Evolutionary conservation across 306 rosid species (phyloP).

Genomic region (Pueraria montana): DNA sequence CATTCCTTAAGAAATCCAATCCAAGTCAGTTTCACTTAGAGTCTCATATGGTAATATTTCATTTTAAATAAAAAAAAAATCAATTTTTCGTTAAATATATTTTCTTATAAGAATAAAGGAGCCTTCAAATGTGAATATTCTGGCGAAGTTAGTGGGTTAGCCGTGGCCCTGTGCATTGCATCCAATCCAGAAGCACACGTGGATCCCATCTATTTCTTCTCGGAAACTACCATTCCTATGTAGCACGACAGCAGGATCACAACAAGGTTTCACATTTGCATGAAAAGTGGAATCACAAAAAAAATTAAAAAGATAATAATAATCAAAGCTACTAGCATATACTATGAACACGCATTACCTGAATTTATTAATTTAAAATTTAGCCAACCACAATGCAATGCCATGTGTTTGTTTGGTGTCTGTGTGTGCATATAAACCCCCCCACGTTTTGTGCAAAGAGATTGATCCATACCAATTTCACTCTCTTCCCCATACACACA

Average conservation of each 20-base stretch:
- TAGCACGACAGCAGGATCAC: neutral
- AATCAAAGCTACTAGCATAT: neutral
- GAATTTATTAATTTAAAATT: neutral
- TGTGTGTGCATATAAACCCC: neutral
- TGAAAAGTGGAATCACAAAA: neutral
- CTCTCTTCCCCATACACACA: conserved; percentile 39
- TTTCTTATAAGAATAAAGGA: too few species aligned
- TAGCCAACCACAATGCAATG: neutral
- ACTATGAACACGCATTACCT: neutral
- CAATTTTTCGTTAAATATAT: too few species aligned
- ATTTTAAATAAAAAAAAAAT: too few species aligned
- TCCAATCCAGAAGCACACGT: conserved; percentile 8
- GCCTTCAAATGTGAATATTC: neutral
- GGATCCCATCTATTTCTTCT: conserved; percentile 35
- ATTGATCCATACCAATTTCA: conserved; percentile 10
- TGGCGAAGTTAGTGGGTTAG: conserved; percentile 37
- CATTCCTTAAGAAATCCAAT: too few species aligned
- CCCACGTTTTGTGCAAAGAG: conserved; percentile 18
- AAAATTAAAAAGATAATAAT: neutral
- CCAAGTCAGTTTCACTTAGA: too few species aligned
- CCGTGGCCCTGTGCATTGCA: neutral
- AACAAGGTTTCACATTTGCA: conserved; percentile 5
- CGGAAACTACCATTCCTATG: neutral
- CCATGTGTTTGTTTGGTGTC: neutral
- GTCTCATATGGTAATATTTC: too few species aligned